A percentile compares a stretch with the other conserved stretches of the same genome.
phyloP scores from a whole-genome alignment of 768 basidiomycete genomes.

The Suillus fuscotomentosus region DNA sequence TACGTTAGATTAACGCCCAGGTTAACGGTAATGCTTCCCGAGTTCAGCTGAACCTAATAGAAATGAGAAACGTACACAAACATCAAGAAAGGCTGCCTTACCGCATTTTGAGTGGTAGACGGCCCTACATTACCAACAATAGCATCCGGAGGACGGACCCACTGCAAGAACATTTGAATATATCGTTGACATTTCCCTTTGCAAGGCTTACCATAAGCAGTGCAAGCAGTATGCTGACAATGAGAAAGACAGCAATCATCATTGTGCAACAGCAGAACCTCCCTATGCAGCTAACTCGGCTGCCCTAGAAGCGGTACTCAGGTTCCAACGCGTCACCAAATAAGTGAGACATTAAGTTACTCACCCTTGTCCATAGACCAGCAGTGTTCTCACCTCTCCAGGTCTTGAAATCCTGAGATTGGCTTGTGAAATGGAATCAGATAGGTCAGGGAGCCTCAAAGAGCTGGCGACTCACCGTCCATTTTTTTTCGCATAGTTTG shows the following conservation, averaged over 20 bases:
- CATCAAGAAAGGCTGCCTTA: conserved; percentile 26
- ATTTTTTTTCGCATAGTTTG: conserved; percentile 35
- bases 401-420: conserved; percentile 36
- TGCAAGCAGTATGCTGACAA: conserved; percentile 63
- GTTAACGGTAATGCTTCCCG: conserved; percentile 52
- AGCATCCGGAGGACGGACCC: conserved; percentile 74
- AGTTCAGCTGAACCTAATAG: conserved; percentile 34
- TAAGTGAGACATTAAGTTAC: conserved; percentile 1
- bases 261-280: conserved; percentile 78
- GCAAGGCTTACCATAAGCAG: conserved; percentile 58
- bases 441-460: conserved; percentile 5
- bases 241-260: conserved; percentile 60
- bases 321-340: neutral
- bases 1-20: conserved; percentile 69
- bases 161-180: conserved; percentile 40
- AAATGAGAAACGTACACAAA: neutral
- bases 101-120: conserved; percentile 42
- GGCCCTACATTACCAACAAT: conserved; percentile 47
- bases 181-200: conserved; percentile 7
- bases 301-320: conserved; percentile 43
- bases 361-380: conserved; percentile 67
- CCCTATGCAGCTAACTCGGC: conserved; percentile 57
- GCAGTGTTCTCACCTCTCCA: conserved; percentile 61
- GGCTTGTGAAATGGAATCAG: conserved; percentile 14
- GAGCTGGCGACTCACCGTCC: neutral